phyloP scores from a whole-genome alignment of 2,329 filamentous ascomycete genomes.

The Emmonsiellopsis sp. region DNA sequence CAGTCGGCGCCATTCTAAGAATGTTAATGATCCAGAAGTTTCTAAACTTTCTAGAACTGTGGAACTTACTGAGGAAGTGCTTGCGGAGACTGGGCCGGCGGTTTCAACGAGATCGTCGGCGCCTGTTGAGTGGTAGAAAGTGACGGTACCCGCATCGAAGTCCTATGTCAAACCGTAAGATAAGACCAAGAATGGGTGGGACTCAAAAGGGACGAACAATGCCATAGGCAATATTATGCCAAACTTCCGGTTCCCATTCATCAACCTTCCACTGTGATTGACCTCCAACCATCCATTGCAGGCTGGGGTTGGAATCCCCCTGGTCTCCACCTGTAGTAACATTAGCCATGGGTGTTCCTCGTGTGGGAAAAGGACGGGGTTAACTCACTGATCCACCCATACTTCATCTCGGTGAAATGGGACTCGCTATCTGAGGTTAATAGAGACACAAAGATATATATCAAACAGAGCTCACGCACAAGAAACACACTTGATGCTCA shows the following conservation, averaged over 20 bases:
- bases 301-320: constrained; percentile 43
- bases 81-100: constrained; percentile 51
- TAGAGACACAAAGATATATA: background rate
- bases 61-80: constrained; percentile 41
- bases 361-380: background rate
- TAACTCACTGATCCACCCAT: constrained; percentile 45
- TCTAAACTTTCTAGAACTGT: background rate
- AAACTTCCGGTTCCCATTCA: constrained; percentile 51
- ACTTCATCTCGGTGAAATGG: constrained; percentile 68
- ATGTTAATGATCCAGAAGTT: background rate
- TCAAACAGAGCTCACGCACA: constrained; percentile 19
- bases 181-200: background rate
- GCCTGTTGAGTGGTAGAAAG: constrained; percentile 63
- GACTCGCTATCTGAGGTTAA: constrained; percentile 51
- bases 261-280: constrained; percentile 54
- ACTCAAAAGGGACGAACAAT: constrained; percentile 38
- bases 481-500: constrained; percentile 59
- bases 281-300: constrained; percentile 54
- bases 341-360: background rate
- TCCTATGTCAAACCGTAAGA: constrained; percentile 29
- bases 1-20: constrained; percentile 56
- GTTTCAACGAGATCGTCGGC: constrained; percentile 48
- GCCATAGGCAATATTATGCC: constrained; percentile 69
- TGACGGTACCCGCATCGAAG: constrained; percentile 53
- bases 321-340: constrained; percentile 25